These are phyloP conservation scores for Salix viminalis DNA, from an alignment of 345 rosid species.

Conservation along the genomic window DNA sequence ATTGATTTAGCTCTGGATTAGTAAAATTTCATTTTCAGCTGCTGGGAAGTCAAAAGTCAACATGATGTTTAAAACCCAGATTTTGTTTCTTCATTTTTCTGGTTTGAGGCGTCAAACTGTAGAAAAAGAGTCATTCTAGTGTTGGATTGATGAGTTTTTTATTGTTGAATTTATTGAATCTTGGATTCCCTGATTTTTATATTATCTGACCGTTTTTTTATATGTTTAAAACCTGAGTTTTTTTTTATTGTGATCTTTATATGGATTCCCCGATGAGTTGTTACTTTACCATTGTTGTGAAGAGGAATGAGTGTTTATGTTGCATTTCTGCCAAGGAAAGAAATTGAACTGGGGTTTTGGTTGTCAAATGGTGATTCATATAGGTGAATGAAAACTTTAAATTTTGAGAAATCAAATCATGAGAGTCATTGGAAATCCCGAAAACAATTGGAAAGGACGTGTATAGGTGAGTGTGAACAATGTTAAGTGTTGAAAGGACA, in stretches of 20 bases:
- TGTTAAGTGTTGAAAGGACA: too few relatives aligned
- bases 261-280: background rate
- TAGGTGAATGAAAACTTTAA: too few relatives aligned
- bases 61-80: background rate
- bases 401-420: background rate
- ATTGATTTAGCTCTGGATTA: background rate
- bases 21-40: background rate
- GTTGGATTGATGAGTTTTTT: background rate
- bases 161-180: background rate
- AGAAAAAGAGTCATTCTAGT: background rate
- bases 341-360: background rate
- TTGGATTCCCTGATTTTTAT: background rate
- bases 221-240: too few relatives aligned
- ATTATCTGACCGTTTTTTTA: background rate
- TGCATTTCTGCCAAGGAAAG: background rate
- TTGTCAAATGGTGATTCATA: background rate
- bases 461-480: too few relatives aligned
- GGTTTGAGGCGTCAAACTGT: background rate
- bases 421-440: too few relatives aligned
- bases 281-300: background rate
- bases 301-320: background rate
- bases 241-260: too few relatives aligned
- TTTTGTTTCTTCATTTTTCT: background rate
- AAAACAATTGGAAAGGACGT: too few relatives aligned
- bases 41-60: background rate